Base-by-base conservation (phyloP, 2,329 filamentous ascomycete species). In the Aspergillus bombycis region DNA sequence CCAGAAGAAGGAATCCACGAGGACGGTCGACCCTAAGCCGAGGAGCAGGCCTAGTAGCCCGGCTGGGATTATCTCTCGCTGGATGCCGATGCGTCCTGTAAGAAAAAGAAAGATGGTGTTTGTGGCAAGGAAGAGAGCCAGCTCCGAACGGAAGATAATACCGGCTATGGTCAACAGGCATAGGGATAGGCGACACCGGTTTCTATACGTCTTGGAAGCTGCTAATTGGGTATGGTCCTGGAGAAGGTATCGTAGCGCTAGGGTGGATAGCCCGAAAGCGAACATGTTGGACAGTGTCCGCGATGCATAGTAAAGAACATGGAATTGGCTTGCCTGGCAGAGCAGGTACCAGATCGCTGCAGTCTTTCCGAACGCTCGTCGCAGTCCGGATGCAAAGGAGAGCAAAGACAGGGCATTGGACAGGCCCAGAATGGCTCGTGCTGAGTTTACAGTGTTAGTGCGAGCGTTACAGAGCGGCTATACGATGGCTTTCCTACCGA, bases 211-310 rank as follows among this genome's bases (percentile, higher is more conserved):
- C 38, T 62, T 41, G 41, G 62, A 26, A 23, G 63, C 56, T 16
- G 62, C 63, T 8, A 72, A 69, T 41, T 55, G 52, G 11, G 52
- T 26, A 21, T 38, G 14, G 26, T 81, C 81, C 19, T 85, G 81
- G 3, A 89, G 79, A 52, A 87, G 73, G 62, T 78, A 80, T 45
- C 81, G 76, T 54, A 87, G 71, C 11, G 78, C 78, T 10, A 79
- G 52, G 1, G 78, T 82, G 38, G 76, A 76, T 63, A 97, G 80
- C 11, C 88, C 87, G 80, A 98, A 95, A 23, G 95, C 94, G 79
- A 97, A 96, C 91, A 96, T 97, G 76, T 99, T 99, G 2, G 95
- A 95, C 68, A 99, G 81, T 2, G 93, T 95, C 65, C 95, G 86
- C 19, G 93, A 95, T 16, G 94, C 90, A 81, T 99, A 99, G 79